These are phyloP conservation scores for Cyberlindnera maclurae DNA, from an alignment of 805 yeast genomes.

Conservation along the genomic window DNA sequence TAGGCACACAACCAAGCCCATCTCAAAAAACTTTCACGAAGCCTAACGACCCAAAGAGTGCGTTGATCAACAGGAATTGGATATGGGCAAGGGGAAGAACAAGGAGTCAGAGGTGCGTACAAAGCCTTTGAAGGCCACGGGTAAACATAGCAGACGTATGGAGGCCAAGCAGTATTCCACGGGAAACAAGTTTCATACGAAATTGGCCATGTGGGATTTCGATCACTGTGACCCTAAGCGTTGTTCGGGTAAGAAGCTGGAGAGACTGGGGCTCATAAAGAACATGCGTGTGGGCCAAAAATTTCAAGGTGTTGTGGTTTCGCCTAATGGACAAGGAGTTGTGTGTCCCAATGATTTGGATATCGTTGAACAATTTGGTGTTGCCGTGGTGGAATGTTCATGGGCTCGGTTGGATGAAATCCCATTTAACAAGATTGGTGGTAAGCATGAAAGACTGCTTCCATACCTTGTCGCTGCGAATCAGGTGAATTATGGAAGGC, in stretches of 20 bases:
- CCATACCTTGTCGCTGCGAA: conserved; percentile 96
- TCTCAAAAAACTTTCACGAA: too few relatives aligned
- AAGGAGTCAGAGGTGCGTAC: conserved; percentile 30
- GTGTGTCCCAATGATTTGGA: conserved; percentile 84
- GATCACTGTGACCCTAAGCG: conserved; percentile 98
- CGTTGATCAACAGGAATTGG: conserved; percentile 16
- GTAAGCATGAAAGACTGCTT: conserved; percentile 73
- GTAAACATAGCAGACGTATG: conserved; percentile 40
- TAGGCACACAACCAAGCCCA: too few relatives aligned
- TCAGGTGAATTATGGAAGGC: conserved; percentile 93
- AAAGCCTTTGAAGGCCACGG: conserved; percentile 49
- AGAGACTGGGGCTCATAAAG: conserved; percentile 76
- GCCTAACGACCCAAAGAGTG: too few relatives aligned
- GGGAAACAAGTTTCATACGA: conserved; percentile 56
- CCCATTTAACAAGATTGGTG: conserved; percentile 92
- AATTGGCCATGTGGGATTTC: conserved; percentile 98
- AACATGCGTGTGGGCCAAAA: conserved; percentile 86
- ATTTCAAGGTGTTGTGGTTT: conserved; percentile 82
- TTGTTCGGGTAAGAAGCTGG: conserved; percentile 92
- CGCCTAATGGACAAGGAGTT: conserved; percentile 86
- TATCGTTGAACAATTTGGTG: conserved; percentile 73
- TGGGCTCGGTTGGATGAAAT: conserved; percentile 98
- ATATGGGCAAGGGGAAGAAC: conserved; percentile 40
- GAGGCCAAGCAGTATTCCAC: conserved; percentile 27
- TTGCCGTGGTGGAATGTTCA: conserved; percentile 97